Percentiles rank a stretch among this genome's conserved stretches.
Conservation (phyloP, 2,329 filamentous ascomycete genomes). For the Aspergillus ustus region DNA sequence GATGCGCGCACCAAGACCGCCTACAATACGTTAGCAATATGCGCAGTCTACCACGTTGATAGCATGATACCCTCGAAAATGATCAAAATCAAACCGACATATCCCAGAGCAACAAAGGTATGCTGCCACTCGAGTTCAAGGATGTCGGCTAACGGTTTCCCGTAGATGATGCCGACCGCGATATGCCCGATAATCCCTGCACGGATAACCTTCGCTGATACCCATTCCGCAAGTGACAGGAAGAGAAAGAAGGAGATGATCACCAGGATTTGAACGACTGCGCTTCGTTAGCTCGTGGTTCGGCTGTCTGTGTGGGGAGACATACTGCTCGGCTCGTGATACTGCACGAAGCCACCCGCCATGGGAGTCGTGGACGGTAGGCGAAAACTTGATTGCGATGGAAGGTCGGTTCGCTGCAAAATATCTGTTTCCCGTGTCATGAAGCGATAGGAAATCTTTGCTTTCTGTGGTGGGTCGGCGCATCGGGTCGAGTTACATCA, state of each 20-base stretch:
- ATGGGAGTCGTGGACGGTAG: background rate
- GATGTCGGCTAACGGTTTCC: slow-evolving; percentile 51
- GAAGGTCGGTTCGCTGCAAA: background rate
- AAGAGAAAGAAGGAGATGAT: slow-evolving; percentile 54
- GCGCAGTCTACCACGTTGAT: background rate
- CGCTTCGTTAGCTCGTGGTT: slow-evolving; percentile 4
- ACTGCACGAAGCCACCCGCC: background rate
- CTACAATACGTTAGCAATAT: slow-evolving; percentile 27
- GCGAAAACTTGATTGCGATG: background rate
- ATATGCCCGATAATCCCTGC: slow-evolving; percentile 56
- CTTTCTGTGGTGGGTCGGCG: background rate
- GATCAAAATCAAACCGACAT: slow-evolving; percentile 55
- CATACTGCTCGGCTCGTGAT: background rate
- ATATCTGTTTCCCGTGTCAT: no score
- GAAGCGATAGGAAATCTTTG: background rate
- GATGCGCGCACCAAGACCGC: slow-evolving; percentile 52
- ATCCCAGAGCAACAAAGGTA: slow-evolving; percentile 53
- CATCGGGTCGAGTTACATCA: background rate
- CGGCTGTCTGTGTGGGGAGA: background rate
- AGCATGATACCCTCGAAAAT: slow-evolving; percentile 49
- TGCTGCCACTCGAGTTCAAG: slow-evolving; percentile 50
- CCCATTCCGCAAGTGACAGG: slow-evolving; percentile 48
- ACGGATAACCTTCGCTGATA: slow-evolving; percentile 47
- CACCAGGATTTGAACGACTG: slow-evolving; percentile 47
- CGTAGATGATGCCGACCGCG: slow-evolving; percentile 54